Conservation (phyloP, 495 filamentous ascomycete genomes). For the Neurospora intermedia region DNA sequence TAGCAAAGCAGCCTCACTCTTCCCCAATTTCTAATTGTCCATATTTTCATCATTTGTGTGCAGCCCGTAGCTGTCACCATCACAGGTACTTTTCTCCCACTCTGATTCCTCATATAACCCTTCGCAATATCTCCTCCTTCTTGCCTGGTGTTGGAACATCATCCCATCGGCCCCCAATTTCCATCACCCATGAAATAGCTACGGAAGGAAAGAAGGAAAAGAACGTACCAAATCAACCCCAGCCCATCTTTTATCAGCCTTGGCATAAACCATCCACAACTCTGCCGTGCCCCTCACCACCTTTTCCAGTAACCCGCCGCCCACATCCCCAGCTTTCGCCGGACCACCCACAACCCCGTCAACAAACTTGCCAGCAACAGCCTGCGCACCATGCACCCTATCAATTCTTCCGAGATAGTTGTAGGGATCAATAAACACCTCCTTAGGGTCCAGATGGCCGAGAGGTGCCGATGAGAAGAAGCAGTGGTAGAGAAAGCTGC, state of each 20-base stretch:
- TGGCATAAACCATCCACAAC: slow-evolving; percentile 89
- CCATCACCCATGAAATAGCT: no score
- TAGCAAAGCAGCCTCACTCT: no score
- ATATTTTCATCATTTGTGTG: no score
- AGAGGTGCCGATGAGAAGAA: slow-evolving; percentile 60
- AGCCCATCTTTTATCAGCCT: slow-evolving; percentile 77
- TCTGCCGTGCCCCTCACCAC: slow-evolving; percentile 25
- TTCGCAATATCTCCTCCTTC: no score
- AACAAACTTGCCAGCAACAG: slow-evolving; percentile 38
- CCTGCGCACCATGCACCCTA: slow-evolving; percentile 61
- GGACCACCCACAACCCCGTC: background rate
- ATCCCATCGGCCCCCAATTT: no score
- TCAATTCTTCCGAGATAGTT: slow-evolving; percentile 36
- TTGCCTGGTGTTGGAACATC: no score
- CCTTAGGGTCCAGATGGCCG: slow-evolving; percentile 16
- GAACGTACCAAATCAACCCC: slow-evolving; percentile 52
- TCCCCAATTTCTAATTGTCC: no score
- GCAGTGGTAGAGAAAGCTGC: slow-evolving; percentile 83
- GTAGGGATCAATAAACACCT: slow-evolving; percentile 25
- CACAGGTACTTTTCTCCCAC: no score
- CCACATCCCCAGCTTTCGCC: background rate
- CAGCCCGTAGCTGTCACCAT: no score
- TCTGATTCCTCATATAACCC: no score
- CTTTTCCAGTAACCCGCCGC: background rate
- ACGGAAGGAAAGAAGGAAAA: background rate